A percentile compares a stretch with the other conserved stretches of the same genome.
These are phyloP conservation scores for Heterobasidion irregulare DNA, from an alignment of 1,284 basidiomycete genomes.

Conservation along the genomic window DNA sequence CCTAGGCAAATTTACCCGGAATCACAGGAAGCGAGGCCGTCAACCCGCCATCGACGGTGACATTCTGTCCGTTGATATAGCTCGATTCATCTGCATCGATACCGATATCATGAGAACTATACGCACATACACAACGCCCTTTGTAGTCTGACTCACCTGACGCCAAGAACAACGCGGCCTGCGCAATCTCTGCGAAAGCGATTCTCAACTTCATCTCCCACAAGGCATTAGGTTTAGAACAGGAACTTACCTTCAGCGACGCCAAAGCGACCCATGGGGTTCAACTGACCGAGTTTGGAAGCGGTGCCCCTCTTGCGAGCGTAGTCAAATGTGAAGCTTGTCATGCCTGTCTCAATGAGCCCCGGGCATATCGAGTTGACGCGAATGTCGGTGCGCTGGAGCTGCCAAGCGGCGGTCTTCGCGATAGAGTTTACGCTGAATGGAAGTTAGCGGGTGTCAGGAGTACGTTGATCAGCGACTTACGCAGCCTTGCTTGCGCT, in stretches of 20 bases:
- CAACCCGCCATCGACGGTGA: conserved; percentile 83
- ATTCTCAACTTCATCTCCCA: neutral
- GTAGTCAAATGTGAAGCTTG: conserved; percentile 61
- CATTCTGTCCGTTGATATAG: conserved; percentile 87
- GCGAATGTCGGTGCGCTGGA: conserved; percentile 77
- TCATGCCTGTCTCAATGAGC: conserved; percentile 89
- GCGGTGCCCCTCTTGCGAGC: conserved; percentile 69
- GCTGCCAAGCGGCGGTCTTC: conserved; percentile 72
- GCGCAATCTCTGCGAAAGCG: conserved; percentile 61
- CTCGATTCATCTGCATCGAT: conserved; percentile 69
- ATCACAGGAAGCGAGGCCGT: conserved; percentile 68
- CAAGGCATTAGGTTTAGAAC: neutral
- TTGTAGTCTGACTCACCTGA: conserved; percentile 47
- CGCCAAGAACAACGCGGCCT: conserved; percentile 79
- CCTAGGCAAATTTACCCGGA: conserved; percentile 48
- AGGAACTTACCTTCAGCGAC: conserved; percentile 56
- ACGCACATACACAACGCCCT: neutral
- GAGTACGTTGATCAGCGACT: conserved; percentile 19
- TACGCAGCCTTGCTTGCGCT: conserved; percentile 89
- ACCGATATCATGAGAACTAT: conserved; percentile 4
- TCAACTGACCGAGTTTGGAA: conserved; percentile 79
- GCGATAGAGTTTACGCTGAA: conserved; percentile 79
- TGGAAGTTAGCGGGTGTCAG: neutral
- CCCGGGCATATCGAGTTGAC: conserved; percentile 91
- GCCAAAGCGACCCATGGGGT: conserved; percentile 76